Evolutionary conservation across 306 rosid genomes (phyloP), one percentile per base, ranked within the genome.

Genomic region (Cicer cuneatum): DNA sequence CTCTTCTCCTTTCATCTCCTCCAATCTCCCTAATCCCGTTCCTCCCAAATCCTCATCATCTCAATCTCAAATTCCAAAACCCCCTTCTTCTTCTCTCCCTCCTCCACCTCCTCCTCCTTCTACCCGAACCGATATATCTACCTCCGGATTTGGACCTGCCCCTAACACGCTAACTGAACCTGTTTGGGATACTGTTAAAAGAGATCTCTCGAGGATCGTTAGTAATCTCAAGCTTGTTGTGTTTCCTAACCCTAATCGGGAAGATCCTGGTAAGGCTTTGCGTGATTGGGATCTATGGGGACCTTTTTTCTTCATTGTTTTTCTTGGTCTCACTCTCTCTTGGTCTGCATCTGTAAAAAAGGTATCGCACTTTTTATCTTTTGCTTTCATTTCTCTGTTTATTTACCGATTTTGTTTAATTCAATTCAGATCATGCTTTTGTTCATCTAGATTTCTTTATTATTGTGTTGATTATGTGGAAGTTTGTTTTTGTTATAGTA

Each of bases 261-360:
- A 92, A 61, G 99, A 94, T 72, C 99, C 99, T 0, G 99, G 99
- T 14, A 94, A 92, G 89, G 96, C 99, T 3, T 63, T 94, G 65
- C 70, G 97, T 71, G 99, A 94, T 86, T 94, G 99, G 99, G 99
- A 94, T 89, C 99, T 94, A 0, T 90, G 99, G 99, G 99, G 98
- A 0, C 99, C 99, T 0, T 95, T 95, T 89, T 95, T 95, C 88
- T 95, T 95, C 85, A 95, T 95, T 56, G 97, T 95, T 38, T 95
- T 92, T 69, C 83, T 95, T 6, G 99, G 99, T 38, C 99, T 95
- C 13, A 78, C 81, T 52, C 89, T 95, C 33, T 95, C 99, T 2
- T 92, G 99, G 99, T 90, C 99, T 64, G 98, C 99, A 0, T 95
- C 99, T 64, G 98, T 95, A 62, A 92, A 90, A 77, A 95, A 95